phyloP scores from a whole-genome alignment of 1,284 basidiomycete genomes.

The Cryptococcus hybrid region DNA sequence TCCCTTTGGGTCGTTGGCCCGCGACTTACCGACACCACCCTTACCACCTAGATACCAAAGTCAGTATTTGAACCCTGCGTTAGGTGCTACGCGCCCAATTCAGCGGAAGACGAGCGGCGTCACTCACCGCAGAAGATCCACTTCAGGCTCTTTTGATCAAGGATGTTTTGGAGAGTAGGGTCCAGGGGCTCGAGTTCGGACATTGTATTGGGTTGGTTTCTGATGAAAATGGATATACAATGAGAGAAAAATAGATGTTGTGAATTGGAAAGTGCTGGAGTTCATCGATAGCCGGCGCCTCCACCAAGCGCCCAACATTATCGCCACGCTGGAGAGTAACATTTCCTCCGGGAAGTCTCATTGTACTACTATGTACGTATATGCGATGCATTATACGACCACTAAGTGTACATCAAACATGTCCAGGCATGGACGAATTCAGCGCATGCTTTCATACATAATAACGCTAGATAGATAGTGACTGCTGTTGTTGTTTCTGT shows the following conservation, averaged over 20 bases:
- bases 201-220: background rate
- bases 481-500: no score
- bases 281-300: background rate
- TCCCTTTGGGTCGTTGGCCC: background rate
- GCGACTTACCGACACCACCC: slow-evolving; percentile 79
- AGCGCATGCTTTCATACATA: no score
- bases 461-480: no score
- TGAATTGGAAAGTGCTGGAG: slow-evolving; percentile 6
- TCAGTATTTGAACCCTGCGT: background rate
- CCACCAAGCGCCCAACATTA: background rate
- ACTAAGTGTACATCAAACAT: no score
- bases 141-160: slow-evolving; percentile 84
- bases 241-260: background rate
- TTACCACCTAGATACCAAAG: slow-evolving; percentile 70
- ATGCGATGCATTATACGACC: no score
- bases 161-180: slow-evolving; percentile 81
- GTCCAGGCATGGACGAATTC: no score
- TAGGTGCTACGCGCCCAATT: no score
- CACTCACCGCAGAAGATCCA: slow-evolving; percentile 92
- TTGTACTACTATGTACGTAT: no score
- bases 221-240: background rate
- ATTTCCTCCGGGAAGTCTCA: no score
- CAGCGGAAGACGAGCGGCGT: background rate
- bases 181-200: slow-evolving; percentile 54
- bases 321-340: background rate